Conservation (phyloP, 2,329 filamentous ascomycete genomes). For the Aspergillus pseudoterreus region DNA sequence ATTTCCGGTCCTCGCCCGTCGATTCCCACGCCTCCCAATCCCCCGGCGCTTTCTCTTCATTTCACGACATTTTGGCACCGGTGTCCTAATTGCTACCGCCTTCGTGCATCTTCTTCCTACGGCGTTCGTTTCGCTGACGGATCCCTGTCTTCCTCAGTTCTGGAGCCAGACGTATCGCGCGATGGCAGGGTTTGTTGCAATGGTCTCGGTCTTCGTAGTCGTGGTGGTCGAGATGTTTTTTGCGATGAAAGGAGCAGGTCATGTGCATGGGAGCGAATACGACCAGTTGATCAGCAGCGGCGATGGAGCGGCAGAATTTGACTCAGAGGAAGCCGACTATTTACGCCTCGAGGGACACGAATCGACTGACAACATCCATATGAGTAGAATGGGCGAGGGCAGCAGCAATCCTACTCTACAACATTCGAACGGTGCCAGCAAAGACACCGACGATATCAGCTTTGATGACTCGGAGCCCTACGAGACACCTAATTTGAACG, state of each 20-base stretch:
- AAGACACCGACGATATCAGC: slow-evolving; percentile 55
- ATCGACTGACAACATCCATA: slow-evolving; percentile 18
- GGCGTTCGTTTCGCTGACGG: slow-evolving; percentile 57
- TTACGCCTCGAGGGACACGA: slow-evolving; percentile 17
- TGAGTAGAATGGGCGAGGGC: slow-evolving; percentile 14
- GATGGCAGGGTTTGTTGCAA: slow-evolving; percentile 76
- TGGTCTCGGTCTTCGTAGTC: slow-evolving; percentile 76
- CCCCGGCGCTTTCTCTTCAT: slow-evolving; percentile 58
- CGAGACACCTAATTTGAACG: slow-evolving; percentile 14
- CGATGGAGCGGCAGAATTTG: slow-evolving; percentile 16
- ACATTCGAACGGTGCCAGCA: slow-evolving; percentile 25
- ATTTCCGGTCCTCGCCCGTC: slow-evolving; percentile 58
- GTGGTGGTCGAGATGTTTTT: slow-evolving; percentile 87
- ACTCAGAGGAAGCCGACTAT: slow-evolving; percentile 20
- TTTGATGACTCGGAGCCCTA: slow-evolving; percentile 51
- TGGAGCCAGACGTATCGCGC: slow-evolving; percentile 77
- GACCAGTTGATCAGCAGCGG: slow-evolving; percentile 40
- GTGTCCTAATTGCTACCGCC: slow-evolving; percentile 55
- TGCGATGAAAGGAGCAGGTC: slow-evolving; percentile 63
- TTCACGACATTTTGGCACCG: slow-evolving; percentile 57
- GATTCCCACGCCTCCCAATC: slow-evolving; percentile 58
- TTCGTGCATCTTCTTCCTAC: slow-evolving; percentile 61
- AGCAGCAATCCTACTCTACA: slow-evolving; percentile 4
- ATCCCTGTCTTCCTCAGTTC: slow-evolving; percentile 68
- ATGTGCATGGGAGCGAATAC: slow-evolving; percentile 55